phyloP scores from a whole-genome alignment of 768 basidiomycete genomes.

The Mycena capillaripes region DNA sequence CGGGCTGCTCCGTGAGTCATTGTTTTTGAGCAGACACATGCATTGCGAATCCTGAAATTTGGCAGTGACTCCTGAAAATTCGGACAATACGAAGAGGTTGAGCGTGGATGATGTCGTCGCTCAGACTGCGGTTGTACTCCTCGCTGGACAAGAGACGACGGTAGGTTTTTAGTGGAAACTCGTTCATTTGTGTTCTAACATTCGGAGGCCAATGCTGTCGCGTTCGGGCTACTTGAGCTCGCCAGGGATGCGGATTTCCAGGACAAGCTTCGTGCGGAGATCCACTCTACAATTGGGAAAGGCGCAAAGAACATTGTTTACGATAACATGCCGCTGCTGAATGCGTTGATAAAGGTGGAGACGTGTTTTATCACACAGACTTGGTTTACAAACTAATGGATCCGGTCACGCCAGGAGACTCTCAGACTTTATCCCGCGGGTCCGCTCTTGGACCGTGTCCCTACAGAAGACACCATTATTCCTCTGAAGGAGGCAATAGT shows the following conservation, averaged over 20 bases:
- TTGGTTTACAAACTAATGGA: background rate
- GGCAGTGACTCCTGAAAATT: no score
- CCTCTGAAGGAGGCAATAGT: background rate
- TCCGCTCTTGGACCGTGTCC: background rate
- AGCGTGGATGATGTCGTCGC: background rate
- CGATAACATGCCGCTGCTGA: background rate
- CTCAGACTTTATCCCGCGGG: background rate
- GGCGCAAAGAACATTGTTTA: background rate
- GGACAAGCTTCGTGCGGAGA: background rate
- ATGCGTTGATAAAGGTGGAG: conserved; percentile 1
- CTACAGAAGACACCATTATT: background rate
- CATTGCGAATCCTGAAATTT: no score
- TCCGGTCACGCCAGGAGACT: background rate
- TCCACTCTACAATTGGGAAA: background rate
- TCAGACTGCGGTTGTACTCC: background rate
- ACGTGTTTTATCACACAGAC: background rate
- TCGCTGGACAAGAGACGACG: background rate
- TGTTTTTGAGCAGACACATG: background rate
- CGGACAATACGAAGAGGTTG: no score
- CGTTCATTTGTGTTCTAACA: no score
- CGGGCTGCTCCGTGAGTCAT: background rate
- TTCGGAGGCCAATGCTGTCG: background rate
- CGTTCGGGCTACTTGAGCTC: background rate
- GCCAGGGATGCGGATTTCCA: background rate
- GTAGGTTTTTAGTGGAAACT: background rate